Evolutionary conservation across 1,284 basidiomycete species (phyloP).

Genomic region (Rhizoctonia solani): DNA sequence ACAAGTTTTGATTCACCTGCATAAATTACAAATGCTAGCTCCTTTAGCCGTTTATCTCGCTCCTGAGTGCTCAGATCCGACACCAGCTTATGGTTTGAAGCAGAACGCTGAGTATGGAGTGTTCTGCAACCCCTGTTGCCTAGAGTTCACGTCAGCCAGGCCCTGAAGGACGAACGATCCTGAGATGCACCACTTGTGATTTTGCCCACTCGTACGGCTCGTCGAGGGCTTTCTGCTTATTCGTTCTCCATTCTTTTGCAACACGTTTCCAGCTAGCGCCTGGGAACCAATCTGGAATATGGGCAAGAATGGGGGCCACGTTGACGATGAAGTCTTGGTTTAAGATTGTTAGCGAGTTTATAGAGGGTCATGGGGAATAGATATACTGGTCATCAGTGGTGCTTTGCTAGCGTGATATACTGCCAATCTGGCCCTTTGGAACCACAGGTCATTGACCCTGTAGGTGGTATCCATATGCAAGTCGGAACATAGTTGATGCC

Average conservation of each 20-base stretch:
- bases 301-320: not conserved
- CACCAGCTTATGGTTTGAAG: not conserved
- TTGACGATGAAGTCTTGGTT: conserved; percentile 20
- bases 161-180: too few relatives aligned
- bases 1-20: not conserved
- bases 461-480: conserved; percentile 11
- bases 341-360: not conserved
- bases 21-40: not conserved
- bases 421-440: not conserved
- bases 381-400: not conserved
- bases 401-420: not conserved
- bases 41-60: conserved; percentile 1
- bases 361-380: not conserved
- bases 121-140: not conserved
- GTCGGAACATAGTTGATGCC: not conserved
- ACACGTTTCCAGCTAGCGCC: not conserved
- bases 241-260: not conserved
- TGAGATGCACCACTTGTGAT: not conserved
- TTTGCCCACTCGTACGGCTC: conserved; percentile 22
- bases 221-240: conserved; percentile 9
- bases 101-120: not conserved
- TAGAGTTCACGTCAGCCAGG: too few relatives aligned
- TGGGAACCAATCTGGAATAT: conserved; percentile 36
- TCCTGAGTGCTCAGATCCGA: not conserved
- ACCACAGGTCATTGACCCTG: not conserved